Conservation (phyloP, 495 filamentous ascomycete genomes). For the Massariosphaeria phaeospora region DNA sequence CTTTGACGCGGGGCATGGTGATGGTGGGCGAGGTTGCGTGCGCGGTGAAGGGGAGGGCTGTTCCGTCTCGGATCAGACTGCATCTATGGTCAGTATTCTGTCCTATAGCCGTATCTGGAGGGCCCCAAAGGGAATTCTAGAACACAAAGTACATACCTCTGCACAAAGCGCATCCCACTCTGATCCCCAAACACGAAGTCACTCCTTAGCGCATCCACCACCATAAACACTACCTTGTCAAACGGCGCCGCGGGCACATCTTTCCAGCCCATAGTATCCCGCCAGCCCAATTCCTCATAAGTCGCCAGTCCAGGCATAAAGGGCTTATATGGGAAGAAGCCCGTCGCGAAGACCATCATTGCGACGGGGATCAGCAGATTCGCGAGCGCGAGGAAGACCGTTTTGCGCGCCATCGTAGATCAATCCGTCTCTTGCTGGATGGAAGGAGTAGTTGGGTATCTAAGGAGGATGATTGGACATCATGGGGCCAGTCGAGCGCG, state of each 20-base stretch:
- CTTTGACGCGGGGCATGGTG: slow-evolving; percentile 97
- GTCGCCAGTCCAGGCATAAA: slow-evolving; percentile 77
- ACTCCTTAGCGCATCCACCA: slow-evolving; percentile 84
- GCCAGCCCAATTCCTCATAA: slow-evolving; percentile 39
- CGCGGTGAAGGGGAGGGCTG: slow-evolving; percentile 87
- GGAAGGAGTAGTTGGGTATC: neutral
- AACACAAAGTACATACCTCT: slow-evolving; percentile 55
- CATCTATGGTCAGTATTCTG: slow-evolving; percentile 27
- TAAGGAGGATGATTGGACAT: neutral
- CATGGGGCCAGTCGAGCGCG: neutral
- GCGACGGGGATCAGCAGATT: slow-evolving; percentile 76
- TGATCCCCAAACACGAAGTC: slow-evolving; percentile 85
- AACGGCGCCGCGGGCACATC: slow-evolving; percentile 61
- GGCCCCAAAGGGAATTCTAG: neutral
- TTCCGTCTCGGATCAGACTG: slow-evolving; percentile 78
- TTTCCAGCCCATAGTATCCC: slow-evolving; percentile 7
- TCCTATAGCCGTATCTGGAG: neutral
- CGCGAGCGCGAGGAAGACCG: slow-evolving; percentile 38
- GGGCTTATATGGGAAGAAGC: slow-evolving; percentile 97
- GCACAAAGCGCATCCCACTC: slow-evolving; percentile 84
- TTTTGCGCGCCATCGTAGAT: slow-evolving; percentile 14
- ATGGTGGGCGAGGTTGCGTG: slow-evolving; percentile 96
- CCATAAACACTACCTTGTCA: slow-evolving; percentile 93
- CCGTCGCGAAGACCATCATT: slow-evolving; percentile 76
- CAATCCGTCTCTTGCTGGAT: too few species aligned